Base-by-base conservation (phyloP, 1,284 basidiomycete species). In the Naganishia sp. region DNA sequence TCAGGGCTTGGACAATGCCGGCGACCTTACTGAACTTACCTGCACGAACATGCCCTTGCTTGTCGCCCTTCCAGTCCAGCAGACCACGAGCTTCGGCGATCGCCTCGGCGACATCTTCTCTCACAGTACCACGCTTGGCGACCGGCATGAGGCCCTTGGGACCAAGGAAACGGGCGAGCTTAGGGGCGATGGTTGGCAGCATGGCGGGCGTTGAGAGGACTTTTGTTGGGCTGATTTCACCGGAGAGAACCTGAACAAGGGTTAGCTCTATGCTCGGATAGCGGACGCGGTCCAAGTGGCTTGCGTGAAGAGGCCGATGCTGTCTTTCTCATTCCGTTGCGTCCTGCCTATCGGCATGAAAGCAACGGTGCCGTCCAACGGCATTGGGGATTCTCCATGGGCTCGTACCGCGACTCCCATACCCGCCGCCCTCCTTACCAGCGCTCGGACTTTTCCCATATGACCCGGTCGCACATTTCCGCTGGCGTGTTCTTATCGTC, bases 121-220 rank as follows among this genome's bases (percentile, higher is more conserved):
- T 91, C 9, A 98, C 95, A 0, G 94, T 96, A 3, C 95, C 95
- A 70, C 95, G 85, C 79, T 94, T 89, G 69, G 89, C 89, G 9
- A 90, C 91, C 17, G 95, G 95, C 93, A 99, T 98, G 62, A 99
- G 81, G 69, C 94, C 94, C 68, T 92, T 88, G 49, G 93, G 94
- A 75, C 95, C 96, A 31, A 99, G 84, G 67, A 92, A 86, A 71
- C 94, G 88, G 41, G 94, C 94, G 7, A 98, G 84, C 72, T 85
- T 86, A 15, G 88, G 87, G 28, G 90, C 88, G 68, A 98, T 90
- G 41, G 85, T 80, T 32, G 87, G 85, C 66, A 96, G 86, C 73
- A 97, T 85, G 18, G 85, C 84, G 4, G 90, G 86, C 0, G 92
- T 93, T 61, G 89, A 90, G 28, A 99, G 84, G 71, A 75, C 73